Base-by-base conservation (phyloP, 352 stramenopile genomes). In the Pythium rhizo-oryzae region DNA sequence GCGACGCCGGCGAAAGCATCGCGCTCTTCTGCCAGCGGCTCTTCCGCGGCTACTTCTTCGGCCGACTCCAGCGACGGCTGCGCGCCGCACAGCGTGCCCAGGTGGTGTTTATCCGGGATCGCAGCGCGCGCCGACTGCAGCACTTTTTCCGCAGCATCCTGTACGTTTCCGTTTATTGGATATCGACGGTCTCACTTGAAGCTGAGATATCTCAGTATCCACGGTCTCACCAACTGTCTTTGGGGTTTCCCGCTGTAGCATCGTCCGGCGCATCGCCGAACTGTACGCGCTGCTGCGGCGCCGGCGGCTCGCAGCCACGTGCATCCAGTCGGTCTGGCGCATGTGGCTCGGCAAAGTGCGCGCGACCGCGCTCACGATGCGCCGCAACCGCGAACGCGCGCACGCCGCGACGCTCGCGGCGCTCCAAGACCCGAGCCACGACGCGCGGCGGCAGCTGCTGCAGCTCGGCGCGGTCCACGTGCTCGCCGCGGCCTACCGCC, bases 101-200 rank as follows among this genome's bases (percentile, higher is more conserved):
- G 43, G 52, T 44, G 25, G 77, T 55, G 57, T 89, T 82, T 65
- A 54, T 60, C 8, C 53, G 69, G 24, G 82, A 94, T 54, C 50
- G 41, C 8, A 67, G 67, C 19, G 82, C 86, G 18, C 75, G 84
- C 5, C 41, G 35, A 2, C 69, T 93, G 25, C 86, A 93, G 70
- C 86, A 90, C 63, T 92, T 93, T 66, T 93, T 93, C 57, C 84
- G 82, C 44, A 86, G 80, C 58, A 80, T 91, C 51, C 65, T 92
- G 84, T 93, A 77, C 63, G 82, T 86, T n/a, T 21, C 41, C 19
- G 4, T 47, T 4, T 7, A 16, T 18, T 6, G 30, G 46, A 19
- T 41, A 23, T 43, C n/a, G n/a, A n/a, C n/a, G n/a, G n/a, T n/a
- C n/a, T n/a, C n/a, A n/a, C n/a, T n/a, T n/a, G n/a, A n/a, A n/a